These are phyloP conservation scores for Scenedesmus sp. DNA, from an alignment of 163 green algal genomes.

Conservation along the genomic window DNA sequence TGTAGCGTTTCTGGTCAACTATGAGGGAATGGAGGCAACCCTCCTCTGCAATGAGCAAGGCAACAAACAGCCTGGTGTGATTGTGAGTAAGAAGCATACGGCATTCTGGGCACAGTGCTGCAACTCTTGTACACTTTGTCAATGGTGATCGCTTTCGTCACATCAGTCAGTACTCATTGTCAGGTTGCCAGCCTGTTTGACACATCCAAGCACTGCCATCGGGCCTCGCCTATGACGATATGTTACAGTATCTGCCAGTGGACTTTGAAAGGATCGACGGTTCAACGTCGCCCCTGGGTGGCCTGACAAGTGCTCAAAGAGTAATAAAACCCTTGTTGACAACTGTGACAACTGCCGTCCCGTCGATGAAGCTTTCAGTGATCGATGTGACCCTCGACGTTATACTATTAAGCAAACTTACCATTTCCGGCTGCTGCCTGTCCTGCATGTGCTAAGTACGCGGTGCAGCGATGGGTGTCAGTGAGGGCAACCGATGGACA, in stretches of 20 bases:
- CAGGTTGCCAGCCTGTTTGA: no score
- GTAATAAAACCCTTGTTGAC: not conserved
- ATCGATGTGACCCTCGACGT: no score
- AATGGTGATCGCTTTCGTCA: not conserved
- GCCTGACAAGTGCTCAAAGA: not conserved
- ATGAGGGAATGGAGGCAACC: no score
- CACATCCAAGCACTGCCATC: no score
- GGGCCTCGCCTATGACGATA: no score
- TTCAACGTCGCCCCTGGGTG: not conserved
- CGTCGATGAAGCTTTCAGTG: no score
- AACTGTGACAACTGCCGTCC: no score
- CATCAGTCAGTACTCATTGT: no score
- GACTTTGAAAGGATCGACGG: no score
- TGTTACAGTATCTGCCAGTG: no score
- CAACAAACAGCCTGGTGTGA: not conserved
- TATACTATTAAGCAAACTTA: not conserved
- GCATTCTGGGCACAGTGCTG: not conserved
- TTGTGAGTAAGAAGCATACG: not conserved
- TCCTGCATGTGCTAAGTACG: not conserved
- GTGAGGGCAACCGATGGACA: constrained; percentile 1
- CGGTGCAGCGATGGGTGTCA: not conserved
- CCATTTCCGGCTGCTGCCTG: not conserved
- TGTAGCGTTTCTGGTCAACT: not conserved
- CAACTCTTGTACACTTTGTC: no score
- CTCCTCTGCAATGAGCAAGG: no score